Evolutionary conservation across 2,329 filamentous ascomycete species (phyloP), one percentile per base, ranked within the genome.

Genomic region (Botrytis cinerea): DNA sequence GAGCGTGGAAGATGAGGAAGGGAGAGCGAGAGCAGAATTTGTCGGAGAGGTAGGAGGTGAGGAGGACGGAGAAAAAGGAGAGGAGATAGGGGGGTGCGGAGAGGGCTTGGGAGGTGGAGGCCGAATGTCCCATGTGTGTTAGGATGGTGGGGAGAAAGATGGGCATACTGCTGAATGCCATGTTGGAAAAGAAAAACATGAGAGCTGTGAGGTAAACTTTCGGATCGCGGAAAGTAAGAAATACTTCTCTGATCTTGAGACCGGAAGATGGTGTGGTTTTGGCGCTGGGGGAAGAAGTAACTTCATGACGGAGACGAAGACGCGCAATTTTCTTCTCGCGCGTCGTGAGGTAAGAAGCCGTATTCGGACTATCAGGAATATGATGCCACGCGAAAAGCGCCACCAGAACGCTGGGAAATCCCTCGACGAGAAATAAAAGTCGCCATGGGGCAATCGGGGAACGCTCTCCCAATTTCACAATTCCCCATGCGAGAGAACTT

Each of bases 151-250:
- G 94, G 4, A 97, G 87, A 81, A 97, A 97, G 67, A 96, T 93
- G 4, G 94, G 94, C 80, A 97, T 90, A 35, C 92, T 95, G 79
- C 90, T 91, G 84, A 97, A 97, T 20, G 94, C 92, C 81, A 97
- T 92, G 82, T 97, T 97, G 80, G 92, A 90, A 81, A 91, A 89
- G 84, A 97, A 94, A 85, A 97, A 93, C 88, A 97, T 97, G 78
- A 89, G 82, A 1, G 93, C 91, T 7, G 92, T 92, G 60, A 95
- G 85, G 84, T 93, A 95, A 73, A 88, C 88, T 76, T 90, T 90
- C 0, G 92, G 91, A 81, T 94, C 92, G 62, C 80, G 78, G 45
- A 93, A 82, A 3, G 89, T 88, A 74, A 87, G 83, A 22, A 89
- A 79, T 59, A 92, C 85, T 77, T 92, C 90, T 45, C 82, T 81